Conservation (phyloP, 768 basidiomycete species). For the Suillus discolor region DNA sequence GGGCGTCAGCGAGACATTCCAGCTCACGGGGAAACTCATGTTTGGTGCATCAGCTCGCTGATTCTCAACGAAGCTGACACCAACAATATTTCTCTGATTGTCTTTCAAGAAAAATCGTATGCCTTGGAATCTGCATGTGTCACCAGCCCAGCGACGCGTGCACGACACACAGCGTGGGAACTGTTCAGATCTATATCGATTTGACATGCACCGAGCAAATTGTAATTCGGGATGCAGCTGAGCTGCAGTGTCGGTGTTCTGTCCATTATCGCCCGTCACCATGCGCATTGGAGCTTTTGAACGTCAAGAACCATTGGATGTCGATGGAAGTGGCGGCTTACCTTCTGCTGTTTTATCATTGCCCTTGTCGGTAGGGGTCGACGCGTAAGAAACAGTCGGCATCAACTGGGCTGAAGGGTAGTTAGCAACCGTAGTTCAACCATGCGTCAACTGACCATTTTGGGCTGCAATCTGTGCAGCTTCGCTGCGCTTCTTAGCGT, state of each 20-base stretch:
- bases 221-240: constrained; percentile 68
- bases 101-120: constrained; percentile 79
- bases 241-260: constrained; percentile 31
- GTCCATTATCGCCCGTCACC: constrained; percentile 32
- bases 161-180: constrained; percentile 85
- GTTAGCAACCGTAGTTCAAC: constrained; percentile 19
- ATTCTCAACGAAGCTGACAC: constrained; percentile 70
- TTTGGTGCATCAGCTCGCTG: constrained; percentile 57
- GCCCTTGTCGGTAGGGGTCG: constrained; percentile 40
- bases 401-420: constrained; percentile 43
- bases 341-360: constrained; percentile 47
- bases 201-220: constrained; percentile 84
- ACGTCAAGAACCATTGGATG: constrained; percentile 6
- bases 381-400: constrained; percentile 47
- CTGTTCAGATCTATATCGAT: constrained; percentile 67
- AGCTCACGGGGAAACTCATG: constrained; percentile 62
- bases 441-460: constrained; percentile 48
- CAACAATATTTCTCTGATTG: constrained; percentile 55
- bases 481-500: constrained; percentile 72
- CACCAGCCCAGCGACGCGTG: constrained; percentile 85
- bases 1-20: constrained; percentile 61
- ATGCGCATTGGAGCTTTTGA: constrained; percentile 31
- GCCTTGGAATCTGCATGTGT: constrained; percentile 86
- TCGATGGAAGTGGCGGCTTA: constrained; percentile 23
- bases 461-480: constrained; percentile 65